A percentile compares a stretch with the other conserved stretches of the same genome.
These are phyloP conservation scores for Phoma sp. DNA, from an alignment of 2,329 filamentous ascomycete genomes.

Conservation along the genomic window DNA sequence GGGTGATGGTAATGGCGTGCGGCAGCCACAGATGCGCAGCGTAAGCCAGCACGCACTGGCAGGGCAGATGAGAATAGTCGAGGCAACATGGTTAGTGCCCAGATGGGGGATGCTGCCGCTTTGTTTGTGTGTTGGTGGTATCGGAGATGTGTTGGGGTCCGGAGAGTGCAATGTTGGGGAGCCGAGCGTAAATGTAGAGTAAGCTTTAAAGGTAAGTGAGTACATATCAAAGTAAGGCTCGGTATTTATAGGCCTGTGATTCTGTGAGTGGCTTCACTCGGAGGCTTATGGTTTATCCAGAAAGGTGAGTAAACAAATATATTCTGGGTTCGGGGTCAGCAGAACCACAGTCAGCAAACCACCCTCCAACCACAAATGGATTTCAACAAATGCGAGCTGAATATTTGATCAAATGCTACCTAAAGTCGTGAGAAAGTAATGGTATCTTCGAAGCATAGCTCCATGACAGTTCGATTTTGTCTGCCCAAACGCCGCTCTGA, in stretches of 20 bases:
- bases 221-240: background rate
- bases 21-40: background rate
- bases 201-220: background rate
- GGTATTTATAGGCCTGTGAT: background rate
- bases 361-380: background rate
- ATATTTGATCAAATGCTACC: background rate
- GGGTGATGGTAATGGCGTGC: background rate
- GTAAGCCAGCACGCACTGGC: background rate
- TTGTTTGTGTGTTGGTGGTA: background rate
- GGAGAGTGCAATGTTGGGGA: conserved; percentile 10
- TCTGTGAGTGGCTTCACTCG: background rate
- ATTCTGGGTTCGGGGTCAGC: background rate
- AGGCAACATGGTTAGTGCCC: background rate
- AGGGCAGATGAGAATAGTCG: background rate
- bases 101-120: background rate
- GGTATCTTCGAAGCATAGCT: conserved; percentile 22
- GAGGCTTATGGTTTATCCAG: too few species aligned
- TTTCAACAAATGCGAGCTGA: background rate
- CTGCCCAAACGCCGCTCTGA: conserved; percentile 16
- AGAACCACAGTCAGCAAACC: background rate
- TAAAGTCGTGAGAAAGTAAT: conserved; percentile 15
- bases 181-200: conserved; percentile 1
- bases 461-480: conserved; percentile 12
- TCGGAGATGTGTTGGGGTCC: background rate
- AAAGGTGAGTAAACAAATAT: too few species aligned